A percentile compares a stretch with the other conserved stretches of the same genome.
Conservation (phyloP, 2,329 filamentous ascomycete species). For the Paecilomyces sp. region DNA sequence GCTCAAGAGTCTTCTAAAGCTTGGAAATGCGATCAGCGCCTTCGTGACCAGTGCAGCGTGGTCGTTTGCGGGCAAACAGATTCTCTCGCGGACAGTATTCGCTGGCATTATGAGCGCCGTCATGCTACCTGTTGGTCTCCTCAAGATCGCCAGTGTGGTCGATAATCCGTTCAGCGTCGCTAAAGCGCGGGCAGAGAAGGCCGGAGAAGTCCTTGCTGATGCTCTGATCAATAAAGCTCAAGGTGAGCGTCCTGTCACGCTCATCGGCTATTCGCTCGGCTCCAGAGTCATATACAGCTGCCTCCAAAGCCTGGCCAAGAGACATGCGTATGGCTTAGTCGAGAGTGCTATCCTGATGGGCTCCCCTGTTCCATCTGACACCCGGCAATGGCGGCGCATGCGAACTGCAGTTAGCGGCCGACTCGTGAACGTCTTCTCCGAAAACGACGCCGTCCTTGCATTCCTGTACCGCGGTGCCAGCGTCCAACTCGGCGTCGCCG, state of each 20-base stretch:
- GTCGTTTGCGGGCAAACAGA: constrained; percentile 62
- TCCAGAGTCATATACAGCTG: constrained; percentile 79
- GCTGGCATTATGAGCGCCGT: constrained; percentile 58
- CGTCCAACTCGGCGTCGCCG: constrained; percentile 75
- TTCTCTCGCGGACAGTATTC: constrained; percentile 66
- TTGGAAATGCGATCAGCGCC: constrained; percentile 70
- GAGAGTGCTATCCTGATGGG: constrained; percentile 81
- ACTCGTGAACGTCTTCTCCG: constrained; percentile 81
- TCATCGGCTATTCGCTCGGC: constrained; percentile 76
- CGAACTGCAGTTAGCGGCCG: constrained; percentile 72
- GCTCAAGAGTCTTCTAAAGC: constrained; percentile 64
- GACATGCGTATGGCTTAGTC: constrained; percentile 73
- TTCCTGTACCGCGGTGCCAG: constrained; percentile 82
- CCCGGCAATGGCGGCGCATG: constrained; percentile 67
- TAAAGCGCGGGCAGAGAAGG: constrained; percentile 70
- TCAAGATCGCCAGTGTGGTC: constrained; percentile 60
- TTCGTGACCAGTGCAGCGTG: constrained; percentile 78
- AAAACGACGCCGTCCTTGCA: constrained; percentile 78
- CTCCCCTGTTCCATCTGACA: constrained; percentile 65
- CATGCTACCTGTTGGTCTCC: constrained; percentile 61
- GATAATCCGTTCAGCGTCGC: constrained; percentile 80
- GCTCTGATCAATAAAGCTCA: constrained; percentile 75
- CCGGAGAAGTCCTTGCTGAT: constrained; percentile 71
- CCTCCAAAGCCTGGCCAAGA: constrained; percentile 65
- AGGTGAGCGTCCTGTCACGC: constrained; percentile 70